Conservation (phyloP, 2,329 filamentous ascomycete species). For the Magnaporthiopsis incrustans region DNA sequence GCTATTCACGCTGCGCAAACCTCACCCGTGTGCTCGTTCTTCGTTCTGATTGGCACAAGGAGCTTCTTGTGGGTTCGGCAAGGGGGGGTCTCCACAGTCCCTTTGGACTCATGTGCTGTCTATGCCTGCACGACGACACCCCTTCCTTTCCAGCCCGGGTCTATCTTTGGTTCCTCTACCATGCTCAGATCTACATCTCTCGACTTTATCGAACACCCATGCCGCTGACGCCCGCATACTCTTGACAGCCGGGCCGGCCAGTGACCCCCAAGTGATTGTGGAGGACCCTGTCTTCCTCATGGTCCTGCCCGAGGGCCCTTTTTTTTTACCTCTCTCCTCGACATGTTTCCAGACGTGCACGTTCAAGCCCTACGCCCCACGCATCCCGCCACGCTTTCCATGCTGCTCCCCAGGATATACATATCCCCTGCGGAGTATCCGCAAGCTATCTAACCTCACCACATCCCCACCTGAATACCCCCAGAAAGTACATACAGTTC, state of each 20-base stretch:
- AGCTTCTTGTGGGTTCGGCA: not conserved
- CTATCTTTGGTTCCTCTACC: not conserved
- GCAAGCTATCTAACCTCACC: not conserved
- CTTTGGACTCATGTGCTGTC: not conserved
- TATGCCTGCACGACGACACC: not conserved
- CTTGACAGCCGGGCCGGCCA: not conserved
- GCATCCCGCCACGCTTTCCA: too few relatives aligned
- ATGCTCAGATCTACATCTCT: not conserved
- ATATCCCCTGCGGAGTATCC: too few relatives aligned
- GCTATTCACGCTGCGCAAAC: not conserved
- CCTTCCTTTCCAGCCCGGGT: not conserved
- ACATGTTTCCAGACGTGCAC: too few relatives aligned
- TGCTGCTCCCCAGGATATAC: too few relatives aligned
- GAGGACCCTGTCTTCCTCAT: too few relatives aligned
- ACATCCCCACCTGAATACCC: not conserved
- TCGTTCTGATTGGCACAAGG: not conserved
- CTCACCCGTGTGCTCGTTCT: not conserved
- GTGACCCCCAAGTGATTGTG: too few relatives aligned
- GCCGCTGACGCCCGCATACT: not conserved
- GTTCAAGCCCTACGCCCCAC: too few relatives aligned
- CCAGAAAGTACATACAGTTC: not conserved
- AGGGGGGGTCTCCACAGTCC: not conserved
- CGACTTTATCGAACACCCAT: not conserved
- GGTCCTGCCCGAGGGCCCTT: too few relatives aligned
- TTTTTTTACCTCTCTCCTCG: too few relatives aligned